Conservation (phyloP, 2,329 filamentous ascomycete genomes). For the Clonostachys chloroleuca region DNA sequence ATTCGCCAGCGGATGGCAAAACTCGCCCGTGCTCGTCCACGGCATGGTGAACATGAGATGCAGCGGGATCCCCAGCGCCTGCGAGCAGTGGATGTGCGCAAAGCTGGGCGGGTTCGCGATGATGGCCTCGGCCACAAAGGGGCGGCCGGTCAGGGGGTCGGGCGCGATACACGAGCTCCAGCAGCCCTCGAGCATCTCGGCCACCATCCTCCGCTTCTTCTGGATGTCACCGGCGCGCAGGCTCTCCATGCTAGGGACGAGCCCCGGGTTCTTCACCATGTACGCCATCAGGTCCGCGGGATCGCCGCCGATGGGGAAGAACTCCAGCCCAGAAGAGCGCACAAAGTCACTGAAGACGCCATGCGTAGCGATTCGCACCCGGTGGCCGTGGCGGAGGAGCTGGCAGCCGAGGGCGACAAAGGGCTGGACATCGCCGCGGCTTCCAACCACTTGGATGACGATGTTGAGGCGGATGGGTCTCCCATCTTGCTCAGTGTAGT, state of each 20-base stretch:
- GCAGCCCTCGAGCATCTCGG: constrained; percentile 17
- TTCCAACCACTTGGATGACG: constrained; percentile 52
- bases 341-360: constrained; percentile 86
- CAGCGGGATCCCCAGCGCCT: constrained; percentile 87
- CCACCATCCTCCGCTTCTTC: constrained; percentile 80
- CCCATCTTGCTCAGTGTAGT: neutral
- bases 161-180: constrained; percentile 20
- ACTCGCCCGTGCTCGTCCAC: constrained; percentile 94
- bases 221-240: constrained; percentile 87
- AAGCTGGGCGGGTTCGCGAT: constrained; percentile 96
- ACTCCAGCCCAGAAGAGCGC: constrained; percentile 88
- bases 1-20: constrained; percentile 93
- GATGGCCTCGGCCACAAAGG: constrained; percentile 80
- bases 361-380: constrained; percentile 87
- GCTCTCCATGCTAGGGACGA: constrained; percentile 82
- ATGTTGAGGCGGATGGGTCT: neutral
- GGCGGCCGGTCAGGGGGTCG: constrained; percentile 42
- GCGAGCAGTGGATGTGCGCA: constrained; percentile 96
- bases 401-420: constrained; percentile 96
- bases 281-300: constrained; percentile 92
- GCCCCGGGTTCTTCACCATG: constrained; percentile 88
- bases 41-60: constrained; percentile 99
- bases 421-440: constrained; percentile 91
- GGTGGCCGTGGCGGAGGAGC: constrained; percentile 81
- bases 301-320: constrained; percentile 82